Base-by-base conservation (phyloP, 108 stramenopile genomes). In the Nannochloropsis gaditana region DNA sequence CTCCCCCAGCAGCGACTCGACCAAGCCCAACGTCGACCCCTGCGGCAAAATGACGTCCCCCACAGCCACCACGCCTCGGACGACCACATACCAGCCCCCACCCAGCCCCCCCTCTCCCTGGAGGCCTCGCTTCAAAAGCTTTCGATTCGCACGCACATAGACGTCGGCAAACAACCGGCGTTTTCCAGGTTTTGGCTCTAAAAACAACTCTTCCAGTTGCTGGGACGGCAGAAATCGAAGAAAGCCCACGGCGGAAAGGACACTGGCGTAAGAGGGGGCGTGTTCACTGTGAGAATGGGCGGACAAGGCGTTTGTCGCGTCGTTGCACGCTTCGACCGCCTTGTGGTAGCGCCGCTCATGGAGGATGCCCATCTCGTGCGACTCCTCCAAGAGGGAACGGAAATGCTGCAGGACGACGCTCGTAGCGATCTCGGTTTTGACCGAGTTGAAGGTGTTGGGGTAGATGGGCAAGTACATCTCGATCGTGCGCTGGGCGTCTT, bases 121-220 rank as follows among this genome's bases (percentile, higher is more conserved):
- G 59, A n/a, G 19, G 59, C 59, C 59, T 73, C 59, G 59, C n/a
- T 73, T 73, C 6, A 73, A 73, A n/a, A 73, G 59, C 59, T 73
- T 73, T 73, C 59, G 59, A n/a, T 73, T 73, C 19, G 59, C 59
- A n/a, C 59, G 59, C 59, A 73, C 59, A 6, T 73, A 73, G 5
- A 73, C 59, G n/a, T 73, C 59, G n/a, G 59, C 59, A n/a, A 73
- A 73, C n/a, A 73, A 73, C 19, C 59, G 59, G n/a, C 59, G 59
- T 6, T 73, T 73, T 15, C 59, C 59, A n/a, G 59, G 59, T n/a
- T 73, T 73, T 4, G 19, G 59, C 19, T 6, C 19, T n/a, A 73
- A 73, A n/a, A 73, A 73, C 2, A 73, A 73, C 8, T 73, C 59
- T 73, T 73, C 59, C 59, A 73, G 2, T 73, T 73, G 59, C 59